Evolutionary conservation across 225 moss, liverwort and hornwort species (phyloP), one percentile per base, ranked within the genome.

Genomic region (Antitrichia curtipendula): DNA sequence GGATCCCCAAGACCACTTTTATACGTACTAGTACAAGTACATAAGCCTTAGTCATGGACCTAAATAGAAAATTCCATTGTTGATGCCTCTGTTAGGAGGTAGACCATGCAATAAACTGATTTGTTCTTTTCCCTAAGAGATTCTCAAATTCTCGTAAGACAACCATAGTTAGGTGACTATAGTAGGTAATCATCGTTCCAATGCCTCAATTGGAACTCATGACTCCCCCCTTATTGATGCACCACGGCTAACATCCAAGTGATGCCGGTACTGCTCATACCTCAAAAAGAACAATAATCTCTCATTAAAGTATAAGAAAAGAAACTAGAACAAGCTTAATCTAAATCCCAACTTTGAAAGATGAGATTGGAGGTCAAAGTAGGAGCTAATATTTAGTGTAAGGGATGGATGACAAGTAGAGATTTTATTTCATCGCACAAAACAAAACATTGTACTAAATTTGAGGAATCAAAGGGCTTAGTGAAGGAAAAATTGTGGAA

Each of bases 71-170:
- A 49, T 31, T 73, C 31, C 2, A 73, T 31, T 20, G 5, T 49
- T 74, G 7, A 32, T 74, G 74, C 3, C 7, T 74, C 2, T 2
- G 1, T 49, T 19, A 49, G 12, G 2, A 73, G 1, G 32, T 49
- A 49, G 10, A 6, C 20, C 3, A 0, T 32, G 2, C 13, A 12
- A 4, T 12, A 8, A 74, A 31, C 1, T 0, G 0, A 74, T 5
- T 50, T 50, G 4, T 74, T 74, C 6, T 0, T 31, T 32, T 19
- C 2, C 1, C 0, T 13, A 0, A 75, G 1, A 50, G 2, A 75
- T 52, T 52, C 3, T 36, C 0, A 22, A 0, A 1, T 36, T 3
- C 1, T 3, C 0, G 8, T 13, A 1, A 52, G 14, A 34, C 22
- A 21, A 34, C 2, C 1, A 2, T 50, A 50, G 8, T 52, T 75